Evolutionary conservation across 805 yeast species (phyloP), one percentile per base, ranked within the genome.

Genomic region (Candida cerambycidarum): DNA sequence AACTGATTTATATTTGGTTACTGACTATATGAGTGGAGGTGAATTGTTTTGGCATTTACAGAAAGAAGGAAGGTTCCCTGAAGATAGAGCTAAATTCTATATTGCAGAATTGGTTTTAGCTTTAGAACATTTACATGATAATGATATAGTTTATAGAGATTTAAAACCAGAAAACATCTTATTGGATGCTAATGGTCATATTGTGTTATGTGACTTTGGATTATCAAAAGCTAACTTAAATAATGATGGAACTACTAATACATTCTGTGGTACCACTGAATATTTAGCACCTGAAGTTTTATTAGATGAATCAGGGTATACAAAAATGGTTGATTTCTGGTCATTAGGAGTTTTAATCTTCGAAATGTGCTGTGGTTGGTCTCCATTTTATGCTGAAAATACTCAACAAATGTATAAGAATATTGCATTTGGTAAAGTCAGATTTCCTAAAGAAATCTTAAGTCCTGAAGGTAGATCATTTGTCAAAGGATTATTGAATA

Each of bases 311-410:
- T 79, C 87, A 42, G 99, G 99, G 13, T 93, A 93, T 69, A 93
- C 98, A 29, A 89, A 90, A 65, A 92, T 93, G 98, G 99, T 93
- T 47, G 99, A 93, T 64, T 93, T 93, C 57, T 93, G 99, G 99
- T 90, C 98, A 2, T 71, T 93, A 45, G 99, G 99, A 46, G 99
- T 93, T 18, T 72, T 93, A 45, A 89, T 93, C 35, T 93, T 93
- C 65, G 99, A 93, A 69, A 93, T 93, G 99, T 90, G 98, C 65
- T 93, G 98, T 69, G 99, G 99, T 39, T 93, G 98, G 99, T 86
- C 96, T 4, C 99, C 99, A 42, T 93, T 93, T 64, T 93, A 89
- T 58, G 99, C 98, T 19, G 97, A 92, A 50, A 92, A 89, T 63
- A 89, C 96, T 39, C 98, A 93, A 70, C 97, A 93, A 65, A 93